These are phyloP conservation scores for Nevesoporus exiguus DNA, from an alignment of 768 basidiomycete species.

Conservation along the genomic window DNA sequence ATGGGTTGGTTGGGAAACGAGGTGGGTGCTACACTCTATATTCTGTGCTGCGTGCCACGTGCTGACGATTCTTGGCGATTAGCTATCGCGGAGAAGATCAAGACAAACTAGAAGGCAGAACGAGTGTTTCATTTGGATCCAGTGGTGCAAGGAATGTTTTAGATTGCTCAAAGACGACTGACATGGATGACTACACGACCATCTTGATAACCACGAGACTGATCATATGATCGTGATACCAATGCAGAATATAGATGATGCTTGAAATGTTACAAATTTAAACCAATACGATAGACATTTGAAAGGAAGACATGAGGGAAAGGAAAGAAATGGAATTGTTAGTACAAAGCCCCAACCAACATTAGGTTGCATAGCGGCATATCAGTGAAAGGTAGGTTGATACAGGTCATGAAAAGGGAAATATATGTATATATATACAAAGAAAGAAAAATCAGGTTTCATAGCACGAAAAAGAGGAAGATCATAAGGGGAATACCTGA, in stretches of 20 bases:
- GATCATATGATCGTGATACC: neutral
- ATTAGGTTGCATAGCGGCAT: neutral
- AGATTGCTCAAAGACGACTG: neutral
- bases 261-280: conserved; percentile 11
- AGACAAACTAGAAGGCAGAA: conserved; percentile 17
- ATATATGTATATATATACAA: neutral
- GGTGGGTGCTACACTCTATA: conserved; percentile 6
- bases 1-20: conserved; percentile 30
- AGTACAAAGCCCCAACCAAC: conserved; percentile 16
- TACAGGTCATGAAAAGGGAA: neutral
- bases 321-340: neutral
- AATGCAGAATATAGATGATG: conserved; percentile 1
- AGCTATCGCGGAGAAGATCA: conserved; percentile 26
- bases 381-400: neutral
- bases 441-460: too few relatives aligned
- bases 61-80: neutral
- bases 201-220: neutral
- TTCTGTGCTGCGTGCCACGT: neutral
- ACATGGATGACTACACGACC: neutral
- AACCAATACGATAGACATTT: neutral
- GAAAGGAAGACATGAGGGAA: neutral
- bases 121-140: neutral
- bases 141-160: neutral
- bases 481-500: neutral
- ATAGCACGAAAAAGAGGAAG: neutral